Conservation (phyloP, 768 basidiomycete genomes). For the Rhodotorula paludigena region DNA sequence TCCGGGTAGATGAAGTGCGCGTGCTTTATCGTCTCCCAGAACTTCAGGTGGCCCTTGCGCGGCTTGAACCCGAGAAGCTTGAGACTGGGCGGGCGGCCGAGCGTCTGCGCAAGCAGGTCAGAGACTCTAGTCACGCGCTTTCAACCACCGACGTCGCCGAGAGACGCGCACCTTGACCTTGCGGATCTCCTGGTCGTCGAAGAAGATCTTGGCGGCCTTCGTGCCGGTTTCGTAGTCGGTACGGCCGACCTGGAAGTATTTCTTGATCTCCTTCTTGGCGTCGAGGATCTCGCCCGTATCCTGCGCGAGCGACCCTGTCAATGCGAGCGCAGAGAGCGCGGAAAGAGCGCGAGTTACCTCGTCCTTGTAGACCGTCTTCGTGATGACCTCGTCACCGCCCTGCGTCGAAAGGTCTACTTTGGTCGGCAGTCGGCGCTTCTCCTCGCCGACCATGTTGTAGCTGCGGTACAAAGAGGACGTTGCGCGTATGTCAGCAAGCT, state of each 20-base stretch:
- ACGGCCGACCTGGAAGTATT: slow-evolving; percentile 48
- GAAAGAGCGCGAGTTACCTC: slow-evolving; percentile 53
- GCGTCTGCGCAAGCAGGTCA: slow-evolving; percentile 55
- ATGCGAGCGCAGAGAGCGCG: background rate
- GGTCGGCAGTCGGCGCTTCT: slow-evolving; percentile 73
- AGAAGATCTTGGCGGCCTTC: slow-evolving; percentile 38
- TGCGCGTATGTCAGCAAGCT: background rate
- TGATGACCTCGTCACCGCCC: slow-evolving; percentile 54
- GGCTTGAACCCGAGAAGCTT: slow-evolving; percentile 87
- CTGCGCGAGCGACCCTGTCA: slow-evolving; percentile 28
- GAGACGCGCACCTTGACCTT: slow-evolving; percentile 36
- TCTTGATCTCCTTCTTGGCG: slow-evolving; percentile 47
- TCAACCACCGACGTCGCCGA: background rate
- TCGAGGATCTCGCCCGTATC: slow-evolving; percentile 45
- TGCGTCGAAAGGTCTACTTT: slow-evolving; percentile 58
- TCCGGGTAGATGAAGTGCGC: slow-evolving; percentile 86
- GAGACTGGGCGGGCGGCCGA: slow-evolving; percentile 79
- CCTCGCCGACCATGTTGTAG: slow-evolving; percentile 81
- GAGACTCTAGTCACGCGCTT: background rate
- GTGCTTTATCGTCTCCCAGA: slow-evolving; percentile 90
- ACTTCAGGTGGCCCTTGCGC: slow-evolving; percentile 56
- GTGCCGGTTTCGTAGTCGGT: slow-evolving; percentile 38
- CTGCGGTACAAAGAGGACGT: slow-evolving; percentile 48
- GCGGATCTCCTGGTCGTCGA: slow-evolving; percentile 34
- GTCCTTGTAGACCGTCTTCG: slow-evolving; percentile 69